These are phyloP conservation scores for Saussurea involucrata DNA, from an alignment of 129 eudicot species.

Conservation along the genomic window DNA sequence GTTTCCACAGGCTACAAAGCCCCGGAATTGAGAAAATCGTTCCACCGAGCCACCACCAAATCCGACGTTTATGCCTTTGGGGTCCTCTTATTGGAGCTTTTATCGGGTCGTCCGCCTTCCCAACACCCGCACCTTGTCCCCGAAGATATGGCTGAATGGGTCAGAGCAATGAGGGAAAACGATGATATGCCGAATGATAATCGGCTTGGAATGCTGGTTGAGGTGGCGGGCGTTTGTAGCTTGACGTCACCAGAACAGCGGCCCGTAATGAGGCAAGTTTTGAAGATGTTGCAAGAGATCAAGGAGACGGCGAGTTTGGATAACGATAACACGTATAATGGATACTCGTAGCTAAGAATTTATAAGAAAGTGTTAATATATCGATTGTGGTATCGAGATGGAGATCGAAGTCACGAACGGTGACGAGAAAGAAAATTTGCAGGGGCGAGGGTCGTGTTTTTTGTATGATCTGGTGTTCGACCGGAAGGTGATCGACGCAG, in stretches of 20 bases:
- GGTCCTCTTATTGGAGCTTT: slow-evolving; percentile 70
- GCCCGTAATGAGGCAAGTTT: slow-evolving; percentile 82
- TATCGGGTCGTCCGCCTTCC: slow-evolving; percentile 73
- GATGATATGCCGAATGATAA: slow-evolving; percentile 62
- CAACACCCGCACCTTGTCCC: slow-evolving; percentile 81
- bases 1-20: slow-evolving; percentile 57
- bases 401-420: not conserved
- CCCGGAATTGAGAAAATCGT: slow-evolving; percentile 64
- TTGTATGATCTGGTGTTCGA: slow-evolving; percentile 11
- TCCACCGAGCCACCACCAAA: slow-evolving; percentile 43
- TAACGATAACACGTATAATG: slow-evolving; percentile 30
- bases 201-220: slow-evolving; percentile 71
- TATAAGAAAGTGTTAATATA: slow-evolving; percentile 6
- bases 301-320: slow-evolving; percentile 66
- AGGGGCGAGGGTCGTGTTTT: slow-evolving; percentile 19
- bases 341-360: slow-evolving; percentile 29
- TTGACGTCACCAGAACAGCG: slow-evolving; percentile 84
- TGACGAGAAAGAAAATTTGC: slow-evolving; percentile 5
- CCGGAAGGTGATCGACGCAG: slow-evolving; percentile 6
- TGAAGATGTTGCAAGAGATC: slow-evolving; percentile 77
- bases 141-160: slow-evolving; percentile 77
- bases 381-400: slow-evolving; percentile 10
- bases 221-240: slow-evolving; percentile 73
- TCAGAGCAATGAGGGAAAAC: slow-evolving; percentile 66
- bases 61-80: slow-evolving; percentile 90